Percentiles rank a stretch among this genome's conserved stretches.
Evolutionary conservation across 2,329 filamentous ascomycete species (phyloP).

Genomic region (Fusarium avenaceum): DNA sequence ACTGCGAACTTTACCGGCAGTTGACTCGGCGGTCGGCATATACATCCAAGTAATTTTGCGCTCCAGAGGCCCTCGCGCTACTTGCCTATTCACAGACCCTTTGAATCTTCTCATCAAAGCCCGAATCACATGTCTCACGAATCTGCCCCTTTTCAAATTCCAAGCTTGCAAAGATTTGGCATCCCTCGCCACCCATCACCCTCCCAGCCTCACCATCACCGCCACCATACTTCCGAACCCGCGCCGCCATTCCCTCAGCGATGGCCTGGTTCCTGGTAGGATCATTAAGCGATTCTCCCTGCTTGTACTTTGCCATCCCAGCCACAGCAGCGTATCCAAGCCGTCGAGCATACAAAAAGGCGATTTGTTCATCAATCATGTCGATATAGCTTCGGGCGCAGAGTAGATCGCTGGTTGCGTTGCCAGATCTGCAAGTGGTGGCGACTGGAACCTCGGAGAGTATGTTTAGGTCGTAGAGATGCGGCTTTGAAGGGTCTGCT

Average conservation of each 20-base stretch:
- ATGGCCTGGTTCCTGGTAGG: conserved; percentile 26
- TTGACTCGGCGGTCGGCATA: too few species aligned
- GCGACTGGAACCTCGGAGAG: conserved; percentile 50
- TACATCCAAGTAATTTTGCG: too few species aligned
- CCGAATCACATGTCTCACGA: background rate
- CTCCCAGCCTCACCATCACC: conserved; percentile 21
- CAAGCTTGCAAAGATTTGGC: conserved; percentile 37
- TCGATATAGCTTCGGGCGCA: conserved; percentile 39
- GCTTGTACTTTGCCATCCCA: conserved; percentile 22
- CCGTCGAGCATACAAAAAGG: conserved; percentile 32
- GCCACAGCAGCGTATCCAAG: conserved; percentile 36
- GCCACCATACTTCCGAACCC: conserved; percentile 34
- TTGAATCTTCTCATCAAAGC: background rate
- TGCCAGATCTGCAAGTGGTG: background rate
- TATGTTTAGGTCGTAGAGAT: conserved; percentile 30
- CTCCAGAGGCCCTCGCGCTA: too few species aligned
- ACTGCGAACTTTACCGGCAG: too few species aligned
- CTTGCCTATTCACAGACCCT: background rate
- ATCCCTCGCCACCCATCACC: conserved; percentile 35
- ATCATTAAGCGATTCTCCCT: conserved; percentile 20
- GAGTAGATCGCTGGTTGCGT: background rate
- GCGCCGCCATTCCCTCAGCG: conserved; percentile 29
- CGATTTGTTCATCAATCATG: conserved; percentile 37
- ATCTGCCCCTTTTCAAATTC: conserved; percentile 28
- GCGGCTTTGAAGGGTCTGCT: background rate